These are phyloP conservation scores for Umbelopsis sp. DNA, from an alignment of 192 early-diverging fungal genomes.

Conservation along the genomic window DNA sequence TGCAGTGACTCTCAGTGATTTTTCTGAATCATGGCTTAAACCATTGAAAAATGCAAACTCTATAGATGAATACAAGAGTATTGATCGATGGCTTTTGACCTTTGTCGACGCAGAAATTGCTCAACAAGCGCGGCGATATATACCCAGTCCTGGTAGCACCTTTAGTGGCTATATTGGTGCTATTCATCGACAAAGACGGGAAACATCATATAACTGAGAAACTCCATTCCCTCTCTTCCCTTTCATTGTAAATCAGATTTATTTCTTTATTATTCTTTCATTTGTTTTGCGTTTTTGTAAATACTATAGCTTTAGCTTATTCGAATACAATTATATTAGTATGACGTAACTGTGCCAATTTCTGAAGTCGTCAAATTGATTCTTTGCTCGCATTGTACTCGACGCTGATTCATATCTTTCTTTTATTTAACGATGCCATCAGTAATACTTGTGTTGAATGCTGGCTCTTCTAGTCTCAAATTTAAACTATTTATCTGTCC, in stretches of 20 bases:
- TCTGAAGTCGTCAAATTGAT: neutral
- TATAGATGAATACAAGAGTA: constrained; percentile 10
- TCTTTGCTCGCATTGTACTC: neutral
- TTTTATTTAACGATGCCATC: neutral
- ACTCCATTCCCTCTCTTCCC: neutral
- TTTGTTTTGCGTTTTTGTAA: neutral
- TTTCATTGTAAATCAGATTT: neutral
- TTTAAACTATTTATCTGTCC: constrained; percentile 8
- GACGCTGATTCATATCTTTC: neutral
- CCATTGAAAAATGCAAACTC: constrained; percentile 15
- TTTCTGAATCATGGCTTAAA: constrained; percentile 3
- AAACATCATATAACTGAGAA: neutral
- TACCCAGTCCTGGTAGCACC: constrained; percentile 27
- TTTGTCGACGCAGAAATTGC: constrained; percentile 33
- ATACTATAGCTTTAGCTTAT: neutral
- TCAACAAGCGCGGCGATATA: constrained; percentile 18
- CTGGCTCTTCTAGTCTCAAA: constrained; percentile 27
- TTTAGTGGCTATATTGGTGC: constrained; percentile 29
- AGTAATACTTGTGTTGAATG: constrained; percentile 17
- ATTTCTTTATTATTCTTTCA: neutral
- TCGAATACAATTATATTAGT: neutral
- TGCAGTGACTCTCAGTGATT: constrained; percentile 41
- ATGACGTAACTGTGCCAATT: neutral
- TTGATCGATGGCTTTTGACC: constrained; percentile 25
- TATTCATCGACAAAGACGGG: neutral